phyloP scores from a whole-genome alignment of 2,329 filamentous ascomycete genomes.

The Paraphaeosphaeria sporulosa region DNA sequence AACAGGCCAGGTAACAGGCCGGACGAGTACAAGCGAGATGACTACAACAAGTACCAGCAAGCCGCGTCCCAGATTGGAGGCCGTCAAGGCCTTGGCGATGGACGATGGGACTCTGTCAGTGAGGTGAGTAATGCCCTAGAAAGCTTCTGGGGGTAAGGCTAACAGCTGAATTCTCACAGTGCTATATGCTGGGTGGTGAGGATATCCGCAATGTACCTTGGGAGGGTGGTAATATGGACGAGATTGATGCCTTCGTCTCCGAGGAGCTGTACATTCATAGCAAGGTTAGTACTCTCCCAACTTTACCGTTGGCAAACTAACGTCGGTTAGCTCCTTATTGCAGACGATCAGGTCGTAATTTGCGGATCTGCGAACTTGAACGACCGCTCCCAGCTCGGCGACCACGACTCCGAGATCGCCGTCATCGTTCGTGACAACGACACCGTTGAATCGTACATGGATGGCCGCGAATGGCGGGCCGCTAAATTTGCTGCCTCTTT shows the following conservation, averaged over 20 bases:
- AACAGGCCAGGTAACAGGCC: slow-evolving; percentile 30
- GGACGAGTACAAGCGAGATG: slow-evolving; percentile 29
- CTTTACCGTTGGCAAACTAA: slow-evolving; percentile 14
- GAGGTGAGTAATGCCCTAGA: slow-evolving; percentile 42
- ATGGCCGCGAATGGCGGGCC: slow-evolving; percentile 74
- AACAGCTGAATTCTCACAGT: background rate
- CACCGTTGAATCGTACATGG: slow-evolving; percentile 75
- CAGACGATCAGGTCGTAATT: slow-evolving; percentile 82
- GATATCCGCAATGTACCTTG: slow-evolving; percentile 72
- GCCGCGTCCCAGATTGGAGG: slow-evolving; percentile 65
- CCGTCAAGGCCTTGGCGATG: slow-evolving; percentile 52
- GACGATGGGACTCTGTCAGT: slow-evolving; percentile 77
- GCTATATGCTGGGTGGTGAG: slow-evolving; percentile 82
- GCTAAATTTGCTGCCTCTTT: slow-evolving; percentile 80
- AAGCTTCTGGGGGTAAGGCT: background rate
- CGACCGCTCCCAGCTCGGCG: slow-evolving; percentile 78
- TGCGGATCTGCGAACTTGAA: slow-evolving; percentile 79
- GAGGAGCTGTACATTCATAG: slow-evolving; percentile 71
- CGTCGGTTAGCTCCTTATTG: slow-evolving; percentile 69
- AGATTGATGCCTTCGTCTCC: slow-evolving; percentile 69
- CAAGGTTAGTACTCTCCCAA: slow-evolving; percentile 57
- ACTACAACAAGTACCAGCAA: slow-evolving; percentile 76
- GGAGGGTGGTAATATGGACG: slow-evolving; percentile 61
- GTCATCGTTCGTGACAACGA: slow-evolving; percentile 83
- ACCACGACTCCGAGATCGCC: slow-evolving; percentile 89